Percentiles rank a stretch among this genome's conserved stretches.
phyloP scores from a whole-genome alignment of 2,329 filamentous ascomycete species.

The Ilyonectria destructans region DNA sequence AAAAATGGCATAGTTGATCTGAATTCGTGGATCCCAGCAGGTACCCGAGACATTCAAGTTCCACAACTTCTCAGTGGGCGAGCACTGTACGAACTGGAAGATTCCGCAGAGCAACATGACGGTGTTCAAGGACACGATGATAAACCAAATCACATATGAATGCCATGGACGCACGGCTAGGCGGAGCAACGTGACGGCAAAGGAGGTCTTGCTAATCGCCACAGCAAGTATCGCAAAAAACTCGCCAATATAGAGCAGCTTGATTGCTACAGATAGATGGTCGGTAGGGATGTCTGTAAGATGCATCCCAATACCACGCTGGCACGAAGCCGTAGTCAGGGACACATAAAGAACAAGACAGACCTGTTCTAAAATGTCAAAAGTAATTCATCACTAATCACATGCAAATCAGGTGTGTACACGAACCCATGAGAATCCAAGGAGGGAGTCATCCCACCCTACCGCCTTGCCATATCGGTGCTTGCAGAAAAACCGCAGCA shows the following conservation, averaged over 20 bases:
- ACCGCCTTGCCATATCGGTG: neutral
- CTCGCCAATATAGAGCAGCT: neutral
- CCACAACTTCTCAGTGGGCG: neutral
- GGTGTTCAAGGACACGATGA: neutral
- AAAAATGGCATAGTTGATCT: conserved; percentile 3
- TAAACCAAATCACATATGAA: neutral
- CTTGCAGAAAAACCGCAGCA: neutral
- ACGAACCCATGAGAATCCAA: too few species aligned
- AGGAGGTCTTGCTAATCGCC: conserved; percentile 6
- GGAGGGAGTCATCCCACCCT: too few species aligned
- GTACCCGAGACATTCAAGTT: neutral
- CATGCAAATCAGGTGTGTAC: neutral
- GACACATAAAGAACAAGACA: neutral
- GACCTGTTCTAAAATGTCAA: neutral
- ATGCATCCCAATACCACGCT: neutral
- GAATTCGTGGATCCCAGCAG: neutral
- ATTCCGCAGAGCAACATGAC: neutral
- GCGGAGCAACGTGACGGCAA: conserved; percentile 2
- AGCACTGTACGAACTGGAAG: too few species aligned
- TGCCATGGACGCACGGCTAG: neutral
- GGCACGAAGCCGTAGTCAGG: neutral
- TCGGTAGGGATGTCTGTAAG: neutral
- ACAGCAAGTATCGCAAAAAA: neutral
- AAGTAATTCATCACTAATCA: neutral
- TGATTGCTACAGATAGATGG: neutral